Percentiles rank a stretch among this genome's conserved stretches.
phyloP scores from a whole-genome alignment of 192 early-diverging fungal genomes.

The Geranomyces michiganensis region DNA sequence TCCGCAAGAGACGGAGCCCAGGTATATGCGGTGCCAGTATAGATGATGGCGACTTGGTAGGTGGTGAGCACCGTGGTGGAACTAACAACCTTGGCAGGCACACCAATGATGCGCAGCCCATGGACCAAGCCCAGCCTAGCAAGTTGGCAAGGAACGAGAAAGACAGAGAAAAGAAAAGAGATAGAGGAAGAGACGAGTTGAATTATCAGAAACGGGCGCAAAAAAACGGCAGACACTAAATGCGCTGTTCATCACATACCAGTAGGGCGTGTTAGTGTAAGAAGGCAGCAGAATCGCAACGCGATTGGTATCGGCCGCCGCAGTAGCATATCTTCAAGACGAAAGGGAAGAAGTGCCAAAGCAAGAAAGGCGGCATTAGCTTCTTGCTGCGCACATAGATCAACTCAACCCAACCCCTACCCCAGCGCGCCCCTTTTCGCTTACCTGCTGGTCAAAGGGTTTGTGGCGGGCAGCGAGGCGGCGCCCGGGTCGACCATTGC shows the following conservation, averaged over 20 bases:
- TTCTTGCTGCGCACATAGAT: neutral
- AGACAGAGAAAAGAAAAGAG: too few species aligned
- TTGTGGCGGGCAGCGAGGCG: neutral
- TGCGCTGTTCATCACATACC: neutral
- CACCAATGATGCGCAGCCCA: slow-evolving; percentile 7
- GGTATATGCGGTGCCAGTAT: neutral
- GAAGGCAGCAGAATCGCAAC: neutral
- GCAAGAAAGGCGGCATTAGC: neutral
- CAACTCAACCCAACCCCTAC: too few species aligned
- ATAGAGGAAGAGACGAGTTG: too few species aligned
- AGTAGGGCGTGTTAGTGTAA: neutral
- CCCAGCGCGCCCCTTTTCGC: too few species aligned
- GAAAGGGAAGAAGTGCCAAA: neutral
- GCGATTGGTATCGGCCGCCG: neutral
- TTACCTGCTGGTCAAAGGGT: neutral
- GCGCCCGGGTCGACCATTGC: neutral
- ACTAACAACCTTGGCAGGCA: slow-evolving; percentile 1
- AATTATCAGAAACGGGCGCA: neutral
- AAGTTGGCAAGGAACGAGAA: too few species aligned
- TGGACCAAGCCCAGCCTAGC: slow-evolving; percentile 5
- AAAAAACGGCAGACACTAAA: neutral
- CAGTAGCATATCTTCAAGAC: neutral
- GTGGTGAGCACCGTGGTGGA: neutral
- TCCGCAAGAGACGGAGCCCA: slow-evolving; percentile 3
- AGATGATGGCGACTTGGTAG: neutral